Base-by-base conservation (phyloP, 345 rosid genomes). In the Triadica sebifera region DNA sequence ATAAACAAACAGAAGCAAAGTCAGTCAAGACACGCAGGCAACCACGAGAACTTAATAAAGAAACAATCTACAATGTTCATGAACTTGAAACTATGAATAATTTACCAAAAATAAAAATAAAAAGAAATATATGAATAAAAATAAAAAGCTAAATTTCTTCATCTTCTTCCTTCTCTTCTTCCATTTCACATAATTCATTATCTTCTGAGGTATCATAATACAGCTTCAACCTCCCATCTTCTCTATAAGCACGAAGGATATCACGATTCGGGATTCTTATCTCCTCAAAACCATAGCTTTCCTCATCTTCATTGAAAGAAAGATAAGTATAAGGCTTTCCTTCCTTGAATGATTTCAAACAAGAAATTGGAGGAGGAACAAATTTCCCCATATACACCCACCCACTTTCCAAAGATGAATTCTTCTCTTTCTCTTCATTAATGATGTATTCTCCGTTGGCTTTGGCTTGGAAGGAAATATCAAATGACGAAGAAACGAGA, bases 351-450 rank as follows among this genome's bases (percentile, higher is more conserved):
- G 50, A 0, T 13, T 63, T 52, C 58, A 73, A 20, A 67, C 69
- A 73, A 62, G 76, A 43, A 53, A 73, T 73, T 13, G 76, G 76
- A 0, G 76, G 76, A 51, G 76, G 76, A 13, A 29, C 6, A 49
- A 29, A 16, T 5, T 63, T 64, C 25, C 29, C 64, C 12, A 55
- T n/a, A 55, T 8, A 25, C 49, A 69, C 46, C 24, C 39, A 10
- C 46, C 25, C 60, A 56, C 9, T 69, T 46, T 46, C 2, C 7
- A 37, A 3, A 0, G 46, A 15, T 45, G 6, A 43, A 22, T 5
- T 22, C 59, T 34, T 73, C 51, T 62, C 37, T n/a, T 62, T 25
- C 12, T 12, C 20, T 50, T 17, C 11, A 0, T 37, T 3, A 12
- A 38, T 49, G 37, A 20, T 15, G 5, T 4, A 62, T 2, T 58